These are phyloP conservation scores for Sphagnum contortum DNA, from an alignment of 225 moss, liverwort and hornwort genomes.

Conservation along the genomic window DNA sequence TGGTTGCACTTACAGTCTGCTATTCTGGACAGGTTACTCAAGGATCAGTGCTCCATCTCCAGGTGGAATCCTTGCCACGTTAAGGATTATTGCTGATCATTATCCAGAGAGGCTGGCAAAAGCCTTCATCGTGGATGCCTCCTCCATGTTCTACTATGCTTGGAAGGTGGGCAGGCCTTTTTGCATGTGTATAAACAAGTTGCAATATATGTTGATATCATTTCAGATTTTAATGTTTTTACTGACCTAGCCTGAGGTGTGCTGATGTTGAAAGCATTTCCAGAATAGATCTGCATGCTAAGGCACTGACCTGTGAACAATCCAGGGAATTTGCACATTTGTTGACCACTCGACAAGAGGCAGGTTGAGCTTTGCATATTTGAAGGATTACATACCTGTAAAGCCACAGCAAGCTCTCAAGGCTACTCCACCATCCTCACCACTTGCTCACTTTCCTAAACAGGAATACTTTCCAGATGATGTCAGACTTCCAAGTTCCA, in stretches of 20 bases:
- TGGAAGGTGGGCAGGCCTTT: constrained; percentile 63
- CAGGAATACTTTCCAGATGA: constrained; percentile 19
- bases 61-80: constrained; percentile 71
- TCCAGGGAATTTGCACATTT: constrained; percentile 79
- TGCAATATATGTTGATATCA: too few relatives aligned
- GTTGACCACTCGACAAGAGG: constrained; percentile 69
- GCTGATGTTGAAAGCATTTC: too few relatives aligned
- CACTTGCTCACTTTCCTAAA: constrained; percentile 23
- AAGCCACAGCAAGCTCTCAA: constrained; percentile 20
- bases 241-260: too few relatives aligned
- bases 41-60: constrained; percentile 73
- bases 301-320: constrained; percentile 12
- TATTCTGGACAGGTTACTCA: constrained; percentile 45
- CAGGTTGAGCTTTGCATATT: constrained; percentile 71
- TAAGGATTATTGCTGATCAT: constrained; percentile 87
- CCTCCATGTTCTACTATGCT: constrained; percentile 88
- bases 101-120: constrained; percentile 90
- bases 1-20: too few relatives aligned
- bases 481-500: constrained; percentile 15
- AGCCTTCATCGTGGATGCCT: constrained; percentile 88
- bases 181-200: too few relatives aligned
- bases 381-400: constrained; percentile 52
- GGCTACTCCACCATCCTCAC: constrained; percentile 21
- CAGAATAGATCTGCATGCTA: not conserved
- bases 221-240: too few relatives aligned